Evolutionary conservation across 495 filamentous ascomycete genomes (phyloP), one percentile per base, ranked within the genome.

Genomic region (Tuber indicum): DNA sequence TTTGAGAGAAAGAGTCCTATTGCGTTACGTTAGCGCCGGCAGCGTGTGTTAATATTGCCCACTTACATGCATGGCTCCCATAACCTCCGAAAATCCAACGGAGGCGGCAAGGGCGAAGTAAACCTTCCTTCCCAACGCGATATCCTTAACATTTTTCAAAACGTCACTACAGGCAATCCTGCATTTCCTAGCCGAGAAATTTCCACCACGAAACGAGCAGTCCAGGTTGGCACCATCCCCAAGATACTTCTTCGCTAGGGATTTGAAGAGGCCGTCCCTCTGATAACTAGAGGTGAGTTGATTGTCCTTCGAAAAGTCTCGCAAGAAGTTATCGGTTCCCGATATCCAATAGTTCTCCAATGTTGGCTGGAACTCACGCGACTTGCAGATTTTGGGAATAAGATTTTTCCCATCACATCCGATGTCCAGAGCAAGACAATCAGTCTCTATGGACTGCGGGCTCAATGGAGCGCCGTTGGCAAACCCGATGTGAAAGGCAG

Each of bases 361-460:
- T 3, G 77, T 82, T 9, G 81, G 77, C 66, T 83, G 75, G 52
- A 83, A 83, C 32, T 80, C 77, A 19, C 74, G 78, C 1, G 81
- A 83, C 21, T 44, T 36, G 44, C 81, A 83, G 32, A 83, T 78
- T 8, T 75, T 70, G 39, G 26, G 26, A 17, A 80, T 32, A 12
- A 80, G 39, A 49, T 19, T 41, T 17, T 36, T 19, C 14, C 17
- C 58, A 16, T 36, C 58, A 36, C 36, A 3, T 66, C 14, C 16
- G 26, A 7, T 12, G 36, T 4, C 14, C 32, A 32, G 14, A 17
- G 58, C 58, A 66, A 36, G 14, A 12, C 26, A 14, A 66, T 36
- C 58, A 4, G 16, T 32, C 5, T 19, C 58, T 3, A 1, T 16
- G 14, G 26, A 16, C 8, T 19, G 58, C 4, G 26, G 26, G 26